phyloP scores from a whole-genome alignment of 768 basidiomycete genomes.

The Mycena alexandri region DNA sequence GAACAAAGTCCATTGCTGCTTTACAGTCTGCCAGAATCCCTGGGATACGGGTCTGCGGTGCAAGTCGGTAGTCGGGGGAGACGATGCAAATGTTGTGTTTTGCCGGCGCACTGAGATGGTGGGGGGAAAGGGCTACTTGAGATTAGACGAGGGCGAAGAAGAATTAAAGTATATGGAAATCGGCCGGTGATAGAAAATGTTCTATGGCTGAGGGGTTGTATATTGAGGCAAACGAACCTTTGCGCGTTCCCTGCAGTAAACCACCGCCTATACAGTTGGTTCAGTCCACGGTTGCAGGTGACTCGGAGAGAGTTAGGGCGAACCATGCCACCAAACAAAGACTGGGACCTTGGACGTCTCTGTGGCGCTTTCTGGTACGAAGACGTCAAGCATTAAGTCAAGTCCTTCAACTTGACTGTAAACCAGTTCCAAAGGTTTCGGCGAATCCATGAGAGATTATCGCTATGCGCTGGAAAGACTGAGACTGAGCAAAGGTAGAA shows the following conservation, averaged over 20 bases:
- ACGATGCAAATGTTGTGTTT: slow-evolving; percentile 49
- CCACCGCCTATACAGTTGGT: slow-evolving; percentile 46
- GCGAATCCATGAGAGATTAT: slow-evolving; percentile 9
- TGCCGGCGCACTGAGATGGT: slow-evolving; percentile 49
- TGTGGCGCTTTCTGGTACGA: slow-evolving; percentile 47
- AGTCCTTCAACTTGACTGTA: slow-evolving; percentile 49
- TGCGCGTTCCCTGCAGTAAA: slow-evolving; percentile 47
- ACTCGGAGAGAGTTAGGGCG: background rate
- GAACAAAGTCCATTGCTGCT: slow-evolving; percentile 50
- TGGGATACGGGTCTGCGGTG: slow-evolving; percentile 49
- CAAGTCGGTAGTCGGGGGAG: slow-evolving; percentile 53
- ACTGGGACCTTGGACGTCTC: slow-evolving; percentile 46
- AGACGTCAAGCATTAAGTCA: slow-evolving; percentile 52
- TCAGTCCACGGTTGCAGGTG: background rate
- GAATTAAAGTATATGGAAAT: too few species aligned
- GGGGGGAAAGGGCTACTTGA: slow-evolving; percentile 47
- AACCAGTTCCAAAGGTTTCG: slow-evolving; percentile 46
- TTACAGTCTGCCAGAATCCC: slow-evolving; percentile 50
- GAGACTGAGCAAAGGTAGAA: too few species aligned
- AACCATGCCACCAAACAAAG: slow-evolving; percentile 55
- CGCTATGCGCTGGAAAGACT: too few species aligned
- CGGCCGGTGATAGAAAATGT: too few species aligned
- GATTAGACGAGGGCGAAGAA: background rate
- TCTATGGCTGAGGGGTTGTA: too few species aligned
- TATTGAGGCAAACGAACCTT: slow-evolving; percentile 34